Evolutionary conservation across 345 rosid species (phyloP), one percentile per base, ranked within the genome.

Genomic region (Linum tenue): DNA sequence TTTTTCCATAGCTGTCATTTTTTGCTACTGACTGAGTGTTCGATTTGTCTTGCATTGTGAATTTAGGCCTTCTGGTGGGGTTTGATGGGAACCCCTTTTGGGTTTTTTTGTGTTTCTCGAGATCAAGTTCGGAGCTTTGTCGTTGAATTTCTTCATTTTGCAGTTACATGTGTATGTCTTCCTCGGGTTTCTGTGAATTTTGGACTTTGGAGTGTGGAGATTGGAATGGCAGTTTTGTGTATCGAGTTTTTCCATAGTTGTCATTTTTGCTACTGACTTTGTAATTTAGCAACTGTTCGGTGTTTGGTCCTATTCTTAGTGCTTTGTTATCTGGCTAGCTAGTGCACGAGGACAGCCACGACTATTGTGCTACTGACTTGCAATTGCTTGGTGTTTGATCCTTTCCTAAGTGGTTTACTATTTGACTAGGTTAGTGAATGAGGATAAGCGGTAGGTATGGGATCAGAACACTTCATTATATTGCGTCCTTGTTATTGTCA

Each of bases 141-240:
- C n/a, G 44, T 62, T 40, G 64, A 36, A 65, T 2, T 16, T 37
- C 9, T 41, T 44, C 31, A 3, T 37, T 39, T 63, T 39, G 38
- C 6, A 60, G 16, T 61, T 67, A 56, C 63, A 66, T 17, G 42
- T 66, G 66, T 38, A 57, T 43, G 3, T 56, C 31, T 35, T 62
- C 39, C 57, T 36, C 48, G 56, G 64, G 70, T 50, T 66, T 50
- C 35, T 51, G 67, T 55, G 9, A 56, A 39, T 72, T 75, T 57
- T 12, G 16, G 43, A n/a, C 11, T 55, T 38, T 48, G 56, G 44
- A 48, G 31, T 22, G 31, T 22, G 31, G 31, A 22, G 31, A 22
- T 22, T 22, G 31, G 31, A 22, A 22, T 22, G 31, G 31, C 31
- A 22, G 31, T 22, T 22, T 22, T 22, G 31, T 22, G 31, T 22